These are phyloP conservation scores for Aspergillus vadensis DNA, from an alignment of 2,329 filamentous ascomycete genomes.

Conservation along the genomic window DNA sequence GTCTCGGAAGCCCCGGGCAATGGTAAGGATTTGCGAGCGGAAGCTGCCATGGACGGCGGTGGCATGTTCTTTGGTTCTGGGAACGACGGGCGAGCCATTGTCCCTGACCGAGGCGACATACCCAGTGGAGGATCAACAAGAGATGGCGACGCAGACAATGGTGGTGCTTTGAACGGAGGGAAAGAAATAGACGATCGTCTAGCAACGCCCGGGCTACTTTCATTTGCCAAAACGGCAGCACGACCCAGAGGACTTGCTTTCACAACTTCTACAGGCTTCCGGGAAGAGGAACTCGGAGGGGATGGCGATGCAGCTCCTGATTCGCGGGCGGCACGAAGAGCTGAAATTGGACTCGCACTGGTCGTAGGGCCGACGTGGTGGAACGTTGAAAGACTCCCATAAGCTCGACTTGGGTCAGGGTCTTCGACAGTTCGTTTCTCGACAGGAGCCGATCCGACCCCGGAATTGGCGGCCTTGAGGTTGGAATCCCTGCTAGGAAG, in stretches of 20 bases:
- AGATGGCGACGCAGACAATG: conserved; percentile 85
- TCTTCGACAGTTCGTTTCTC: conserved; percentile 53
- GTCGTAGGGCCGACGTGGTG: conserved; percentile 72
- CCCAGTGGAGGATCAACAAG: conserved; percentile 51
- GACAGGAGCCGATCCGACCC: conserved; percentile 75
- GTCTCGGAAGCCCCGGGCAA: conserved; percentile 62
- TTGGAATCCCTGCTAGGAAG: conserved; percentile 57
- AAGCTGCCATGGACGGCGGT: conserved; percentile 40
- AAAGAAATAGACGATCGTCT: conserved; percentile 85
- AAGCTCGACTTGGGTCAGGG: conserved; percentile 73
- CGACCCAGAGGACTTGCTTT: conserved; percentile 36
- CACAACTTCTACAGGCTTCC: conserved; percentile 48
- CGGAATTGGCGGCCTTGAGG: conserved; percentile 41
- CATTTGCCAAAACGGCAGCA: conserved; percentile 43
- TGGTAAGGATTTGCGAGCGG: conserved; percentile 45
- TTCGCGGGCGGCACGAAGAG: conserved; percentile 70
- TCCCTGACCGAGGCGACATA: conserved; percentile 55
- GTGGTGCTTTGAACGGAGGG: conserved; percentile 94
- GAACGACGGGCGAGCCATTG: conserved; percentile 42
- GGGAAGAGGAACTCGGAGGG: conserved; percentile 53
- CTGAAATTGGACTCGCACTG: conserved; percentile 84
- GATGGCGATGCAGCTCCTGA: conserved; percentile 52
- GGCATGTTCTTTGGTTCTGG: conserved; percentile 45
- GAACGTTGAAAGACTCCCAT: conserved; percentile 87
- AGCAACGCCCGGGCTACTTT: conserved; percentile 54